These are phyloP conservation scores for Lentinus brumalis DNA, from an alignment of 768 basidiomycete genomes.

Conservation along the genomic window DNA sequence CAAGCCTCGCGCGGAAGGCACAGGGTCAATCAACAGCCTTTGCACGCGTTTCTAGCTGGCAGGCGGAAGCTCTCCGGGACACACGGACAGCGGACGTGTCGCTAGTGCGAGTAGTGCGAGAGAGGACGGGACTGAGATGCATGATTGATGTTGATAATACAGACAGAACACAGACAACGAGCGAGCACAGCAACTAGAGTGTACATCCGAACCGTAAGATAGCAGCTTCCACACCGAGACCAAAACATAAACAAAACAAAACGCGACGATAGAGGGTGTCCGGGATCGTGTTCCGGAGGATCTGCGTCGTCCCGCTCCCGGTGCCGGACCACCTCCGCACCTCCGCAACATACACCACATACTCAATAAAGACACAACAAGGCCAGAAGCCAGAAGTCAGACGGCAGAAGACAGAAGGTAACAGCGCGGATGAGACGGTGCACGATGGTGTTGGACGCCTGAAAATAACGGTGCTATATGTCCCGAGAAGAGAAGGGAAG, in stretches of 20 bases:
- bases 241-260: not conserved
- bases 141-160: not conserved
- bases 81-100: too few relatives aligned
- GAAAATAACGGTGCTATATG: not conserved
- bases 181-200: not conserved
- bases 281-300: slow-evolving; percentile 8
- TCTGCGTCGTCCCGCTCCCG: not conserved
- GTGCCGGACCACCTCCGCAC: not conserved
- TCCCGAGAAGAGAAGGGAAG: not conserved
- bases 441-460: not conserved
- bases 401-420: not conserved
- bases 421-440: not conserved
- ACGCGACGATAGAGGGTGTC: slow-evolving; percentile 6
- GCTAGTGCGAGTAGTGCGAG: not conserved
- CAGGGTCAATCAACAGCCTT: not conserved
- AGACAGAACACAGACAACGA: not conserved
- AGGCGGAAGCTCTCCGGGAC: too few relatives aligned
- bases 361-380: slow-evolving; percentile 4
- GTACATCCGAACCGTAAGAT: slow-evolving; percentile 7
- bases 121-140: too few relatives aligned
- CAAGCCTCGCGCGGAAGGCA: not conserved
- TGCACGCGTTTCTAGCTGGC: too few relatives aligned
- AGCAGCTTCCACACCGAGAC: not conserved
- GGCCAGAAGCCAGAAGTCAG: slow-evolving; percentile 1
- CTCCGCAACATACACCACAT: slow-evolving; percentile 4